Evolutionary conservation across 2,329 filamentous ascomycete genomes (phyloP), one percentile per base, ranked within the genome.

Genomic region (Aureobasidium pullulans): DNA sequence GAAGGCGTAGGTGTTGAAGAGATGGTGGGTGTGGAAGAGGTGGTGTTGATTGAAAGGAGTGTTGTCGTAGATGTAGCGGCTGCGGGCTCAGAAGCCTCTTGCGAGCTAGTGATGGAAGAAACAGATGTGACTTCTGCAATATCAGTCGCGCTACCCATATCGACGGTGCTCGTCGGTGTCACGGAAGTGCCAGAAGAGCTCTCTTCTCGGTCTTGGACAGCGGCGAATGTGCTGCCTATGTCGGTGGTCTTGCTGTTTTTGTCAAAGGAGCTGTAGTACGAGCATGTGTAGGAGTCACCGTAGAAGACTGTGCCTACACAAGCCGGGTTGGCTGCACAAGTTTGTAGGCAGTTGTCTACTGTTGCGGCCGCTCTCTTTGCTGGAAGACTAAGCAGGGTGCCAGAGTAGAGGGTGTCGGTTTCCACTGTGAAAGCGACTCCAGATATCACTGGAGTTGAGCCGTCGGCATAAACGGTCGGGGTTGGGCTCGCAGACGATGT

Each of bases 1-100:
- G 34, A 8, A 3, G 60, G 31, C 8, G 60, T 58, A 10, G 65
- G 59, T 7, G 58, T 61, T 19, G 65, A 48, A 23, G 57, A 46
- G n/a, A 60, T 56, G 1, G 62, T 59, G 53, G 11, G 23, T 23
- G 23, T 23, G 23, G 23, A 23, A 23, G 23, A 23, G 23, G 23
- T 23, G 23, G 23, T 23, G 23, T 23, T 23, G 23, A 23, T 58
- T 13, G 34, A 36, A 36, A 36, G 34, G 8, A 36, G 13, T 8
- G 6, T 2, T 9, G 34, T 36, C 8, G 34, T 9, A 36, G 34
- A 36, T 36, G 34, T 13, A 9, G 34, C 34, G 8, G 34, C 34
- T 8, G 34, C 34, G 34, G 34, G 13, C 34, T 8, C 8, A 36
- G 34, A 36, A 36, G 34, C 34, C 34, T 9, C 34, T 36, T 36